Conservation (phyloP, 345 rosid species). For the Bruguiera gymnorhiza region DNA sequence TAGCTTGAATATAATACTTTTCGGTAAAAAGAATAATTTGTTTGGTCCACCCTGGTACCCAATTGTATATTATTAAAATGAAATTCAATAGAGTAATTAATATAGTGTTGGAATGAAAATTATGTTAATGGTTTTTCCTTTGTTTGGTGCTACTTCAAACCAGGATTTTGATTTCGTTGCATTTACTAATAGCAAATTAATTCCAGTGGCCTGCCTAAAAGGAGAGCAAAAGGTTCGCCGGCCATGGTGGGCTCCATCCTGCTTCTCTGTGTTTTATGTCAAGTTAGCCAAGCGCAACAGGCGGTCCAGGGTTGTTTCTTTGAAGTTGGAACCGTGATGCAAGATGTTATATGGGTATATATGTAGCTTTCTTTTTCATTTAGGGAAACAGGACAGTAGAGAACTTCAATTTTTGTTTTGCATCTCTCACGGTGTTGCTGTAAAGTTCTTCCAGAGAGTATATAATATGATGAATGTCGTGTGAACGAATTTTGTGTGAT, state of each 20-base stretch:
- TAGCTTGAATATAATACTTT: no score
- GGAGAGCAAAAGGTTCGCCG: conserved; percentile 93
- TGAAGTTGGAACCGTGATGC: conserved; percentile 92
- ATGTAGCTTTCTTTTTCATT: conserved; percentile 43
- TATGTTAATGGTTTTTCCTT: not conserved
- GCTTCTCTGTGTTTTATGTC: conserved; percentile 72
- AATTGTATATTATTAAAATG: no score
- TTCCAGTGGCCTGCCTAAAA: conserved; percentile 91
- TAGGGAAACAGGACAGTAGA: conserved; percentile 32
- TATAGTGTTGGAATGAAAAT: no score
- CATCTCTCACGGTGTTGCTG: conserved; percentile 26
- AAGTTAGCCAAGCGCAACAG: conserved; percentile 93
- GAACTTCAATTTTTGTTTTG: conserved; percentile 24
- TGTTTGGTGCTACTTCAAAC: not conserved
- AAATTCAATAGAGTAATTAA: no score
- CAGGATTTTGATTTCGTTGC: not conserved
- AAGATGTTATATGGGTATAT: conserved; percentile 44
- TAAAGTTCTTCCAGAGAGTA: conserved; percentile 41
- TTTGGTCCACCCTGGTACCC: no score
- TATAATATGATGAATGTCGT: not conserved
- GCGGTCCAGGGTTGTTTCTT: conserved; percentile 90
- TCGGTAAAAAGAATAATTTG: no score
- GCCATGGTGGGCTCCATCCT: conserved; percentile 99
- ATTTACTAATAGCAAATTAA: conserved; percentile 13
- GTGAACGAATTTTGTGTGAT: conserved; percentile 13